Evolutionary conservation across 2,329 filamentous ascomycete genomes (phyloP), one percentile per base, ranked within the genome.

Genomic region (Colletotrichum nymphaeae): DNA sequence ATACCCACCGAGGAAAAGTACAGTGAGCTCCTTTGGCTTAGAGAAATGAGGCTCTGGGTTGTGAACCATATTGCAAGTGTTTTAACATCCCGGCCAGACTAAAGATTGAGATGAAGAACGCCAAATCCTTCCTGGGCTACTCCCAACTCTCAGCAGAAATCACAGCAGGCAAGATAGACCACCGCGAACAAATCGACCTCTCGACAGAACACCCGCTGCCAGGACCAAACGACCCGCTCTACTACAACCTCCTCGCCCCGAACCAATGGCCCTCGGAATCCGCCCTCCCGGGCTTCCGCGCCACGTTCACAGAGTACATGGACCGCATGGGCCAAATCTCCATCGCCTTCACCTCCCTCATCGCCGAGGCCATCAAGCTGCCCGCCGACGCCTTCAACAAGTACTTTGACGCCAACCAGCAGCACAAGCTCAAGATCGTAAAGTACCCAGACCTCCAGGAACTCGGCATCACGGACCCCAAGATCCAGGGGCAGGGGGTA

Each of bases 341-440:
- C 68, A 89, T 92, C 63, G 86, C 88, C 77, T 97, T 97, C 84
- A 96, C 94, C 1, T 90, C 89, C 12, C 88, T 97, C 35, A 93
- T 97, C 77, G 94, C 95, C 74, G 94, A 97, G 84, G 93, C 94
- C n/a, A 93, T 97, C 75, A 89, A 90, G 11, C 86, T 97, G 6
- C 90, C 93, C 0, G 75, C 87, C 0, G 83, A 88, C 63, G 94
- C 95, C 0, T 97, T 97, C 81, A 85, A 90, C 79, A 91, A 89
- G 78, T 97, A 95, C 86, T 96, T 96, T 83, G 94, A 95, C 80
- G 77, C 87, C 86, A 81, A 88, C 77, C 86, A 90, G 85, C 94
- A 97, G 84, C 94, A 97, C 85, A 97, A 97, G 86, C 88, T 97
- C 78, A 97, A 97, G 85, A 92, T 97, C 73, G 92, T 97, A 73